Evolutionary conservation across 768 basidiomycete species (phyloP), one percentile per base, ranked within the genome.

Genomic region (Mycena polygramma): DNA sequence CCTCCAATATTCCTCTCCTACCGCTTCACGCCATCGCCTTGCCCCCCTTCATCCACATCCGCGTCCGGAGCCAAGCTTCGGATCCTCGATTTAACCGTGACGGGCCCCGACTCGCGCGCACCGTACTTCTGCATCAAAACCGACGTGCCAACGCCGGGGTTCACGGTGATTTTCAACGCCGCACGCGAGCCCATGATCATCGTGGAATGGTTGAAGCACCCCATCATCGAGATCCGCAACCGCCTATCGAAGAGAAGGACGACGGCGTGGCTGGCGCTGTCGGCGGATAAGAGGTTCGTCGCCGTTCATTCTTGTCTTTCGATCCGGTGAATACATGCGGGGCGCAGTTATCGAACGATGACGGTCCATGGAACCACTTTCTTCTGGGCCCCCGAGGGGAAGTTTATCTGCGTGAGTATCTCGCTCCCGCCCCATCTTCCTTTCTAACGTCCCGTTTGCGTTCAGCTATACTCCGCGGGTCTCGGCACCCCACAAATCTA

Each of bases 161-260:
- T 75, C 22, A 78, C 78, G 4, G 51, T 81, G 9, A 70, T 79
- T 51, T 63, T 54, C 13, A 75, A 78, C 39, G 63, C 75, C 24
- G 74, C 76, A 9, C 78, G 79, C 9, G 77, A 80, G 62, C 84
- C 83, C 4, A 63, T 84, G 35, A 87, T 81, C 0, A 73, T 81
- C 68, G 77, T 89, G 60, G 83, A 85, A 58, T 88, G 87, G 87
- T 74, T 72, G 37, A 77, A 70, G n/a, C 79, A 79, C n/a, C 81
- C 85, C 9, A 79, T 77, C 4, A 72, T 88, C 51, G 85, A 88
- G 68, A 77, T 85, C 26, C 77, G 78, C 24, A 79, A 80, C 6
- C 67, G 80, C 4, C 71, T 83, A 4, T 70, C 74, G 0, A 83
- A 81, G 66, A 82, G 83, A 70, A 70, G 72, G 26, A 77, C 79